These are phyloP conservation scores for Termitomyces sp. DNA, from an alignment of 768 basidiomycete genomes.

Conservation along the genomic window DNA sequence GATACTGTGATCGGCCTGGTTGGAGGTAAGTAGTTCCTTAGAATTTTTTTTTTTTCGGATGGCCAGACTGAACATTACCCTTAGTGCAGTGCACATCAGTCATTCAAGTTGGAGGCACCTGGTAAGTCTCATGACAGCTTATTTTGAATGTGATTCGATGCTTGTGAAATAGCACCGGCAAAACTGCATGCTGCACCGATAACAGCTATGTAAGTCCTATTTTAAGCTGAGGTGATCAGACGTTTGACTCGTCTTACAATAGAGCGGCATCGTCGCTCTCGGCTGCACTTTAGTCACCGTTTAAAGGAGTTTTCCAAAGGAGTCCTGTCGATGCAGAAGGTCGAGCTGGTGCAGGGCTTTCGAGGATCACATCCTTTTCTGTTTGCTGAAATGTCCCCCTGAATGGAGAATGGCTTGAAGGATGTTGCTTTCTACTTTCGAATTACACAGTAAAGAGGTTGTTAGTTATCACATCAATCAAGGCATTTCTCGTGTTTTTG, in stretches of 20 bases:
- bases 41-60: background rate
- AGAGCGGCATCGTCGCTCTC: conserved; percentile 7
- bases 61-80: background rate
- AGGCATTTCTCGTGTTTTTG: background rate
- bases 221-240: background rate
- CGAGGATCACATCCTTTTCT: background rate
- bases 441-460: background rate
- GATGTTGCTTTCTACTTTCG: background rate
- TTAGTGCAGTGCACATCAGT: conserved; percentile 12
- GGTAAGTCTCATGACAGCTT: conserved; percentile 2
- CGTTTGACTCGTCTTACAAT: background rate
- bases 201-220: conserved; percentile 14
- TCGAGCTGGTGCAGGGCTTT: background rate
- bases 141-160: background rate
- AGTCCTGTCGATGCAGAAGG: background rate
- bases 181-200: conserved; percentile 17
- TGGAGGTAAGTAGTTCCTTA: conserved; percentile 7
- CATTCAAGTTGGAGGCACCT: conserved; percentile 11
- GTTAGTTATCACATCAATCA: background rate
- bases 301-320: background rate
- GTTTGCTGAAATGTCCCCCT: background rate
- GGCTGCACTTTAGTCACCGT: conserved; percentile 7
- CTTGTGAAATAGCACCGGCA: conserved; percentile 2
- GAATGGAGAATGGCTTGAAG: background rate
- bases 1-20: conserved; percentile 6